Base-by-base conservation (phyloP, 768 basidiomycete species). In the Daedaleopsis nitida region DNA sequence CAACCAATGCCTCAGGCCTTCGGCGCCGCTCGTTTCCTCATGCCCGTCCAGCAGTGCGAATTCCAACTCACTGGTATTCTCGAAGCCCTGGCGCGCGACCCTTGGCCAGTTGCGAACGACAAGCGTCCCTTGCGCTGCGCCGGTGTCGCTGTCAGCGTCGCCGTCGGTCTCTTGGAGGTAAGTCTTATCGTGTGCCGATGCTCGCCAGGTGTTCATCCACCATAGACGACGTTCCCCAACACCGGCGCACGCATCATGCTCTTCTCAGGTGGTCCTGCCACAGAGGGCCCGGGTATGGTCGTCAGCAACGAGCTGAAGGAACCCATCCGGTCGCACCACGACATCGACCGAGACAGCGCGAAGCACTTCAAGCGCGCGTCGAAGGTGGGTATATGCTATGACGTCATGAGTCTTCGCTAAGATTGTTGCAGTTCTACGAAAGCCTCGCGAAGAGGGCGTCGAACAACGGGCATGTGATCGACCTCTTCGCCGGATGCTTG, bases 251-350 rank as follows among this genome's bases (percentile, higher is more conserved):
- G 96, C 55, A 92, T 99, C 75, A 96, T 98, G 92, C 73, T 98
- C 37, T 98, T 98, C 70, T 80, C 95, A 39, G 97, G 96, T 67
- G 97, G 97, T 32, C 93, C 97, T 14, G 89, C 91, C 11, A 97
- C 96, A 1, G 95, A 98, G 70, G 97, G 97, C 2, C 97, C 97
- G 0, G 97, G 97, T 17, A 87, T 95, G 87, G 96, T 98, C 35
- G 97, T 98, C 58, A 90, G 84, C 75, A 92, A 92, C 65, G 96
- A 98, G 76, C 80, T 98, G 58, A 92, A 93, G 76, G 97, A 99
- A 70, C 94, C 96, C 2, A 98, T 99, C 64, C 90, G 97, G 55
- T 97, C 95, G 9, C 97, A 99, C 73, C 96, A 98, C 77, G 97
- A 99, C 70, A 98, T 98, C 68, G 97, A 99, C 70, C 83, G 94